These are phyloP conservation scores for Aspergillus fumigatus DNA, from an alignment of 2,329 filamentous ascomycete genomes.

Conservation along the genomic window DNA sequence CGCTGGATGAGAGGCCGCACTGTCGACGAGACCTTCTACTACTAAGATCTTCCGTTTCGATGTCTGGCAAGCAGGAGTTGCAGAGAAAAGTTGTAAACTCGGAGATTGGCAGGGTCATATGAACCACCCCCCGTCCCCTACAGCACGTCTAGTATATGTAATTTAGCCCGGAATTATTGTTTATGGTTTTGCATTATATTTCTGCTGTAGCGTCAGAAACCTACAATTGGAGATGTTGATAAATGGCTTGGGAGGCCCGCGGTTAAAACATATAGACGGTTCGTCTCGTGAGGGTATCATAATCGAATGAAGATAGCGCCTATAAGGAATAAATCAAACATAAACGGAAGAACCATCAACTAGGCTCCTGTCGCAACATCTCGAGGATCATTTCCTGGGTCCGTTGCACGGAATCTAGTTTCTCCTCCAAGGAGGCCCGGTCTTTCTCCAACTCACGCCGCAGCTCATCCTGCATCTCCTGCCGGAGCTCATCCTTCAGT, in stretches of 20 bases:
- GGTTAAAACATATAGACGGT: neutral
- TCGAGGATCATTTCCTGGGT: constrained; percentile 40
- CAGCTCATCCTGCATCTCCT: constrained; percentile 31
- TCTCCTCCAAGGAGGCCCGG: constrained; percentile 30
- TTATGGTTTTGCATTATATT: constrained; percentile 23
- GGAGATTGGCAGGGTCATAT: constrained; percentile 15
- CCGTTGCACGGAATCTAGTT: constrained; percentile 34
- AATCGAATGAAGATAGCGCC: constrained; percentile 5
- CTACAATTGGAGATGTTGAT: constrained; percentile 14
- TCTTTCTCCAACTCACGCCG: constrained; percentile 30
- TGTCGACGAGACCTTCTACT: constrained; percentile 88
- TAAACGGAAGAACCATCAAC: constrained; percentile 12
- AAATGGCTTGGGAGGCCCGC: neutral
- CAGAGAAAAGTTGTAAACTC: neutral
- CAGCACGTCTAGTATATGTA: constrained; percentile 32
- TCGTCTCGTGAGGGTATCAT: constrained; percentile 17
- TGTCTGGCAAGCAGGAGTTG: neutral
- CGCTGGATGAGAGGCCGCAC: constrained; percentile 81
- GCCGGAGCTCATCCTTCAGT: constrained; percentile 30
- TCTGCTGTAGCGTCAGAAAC: constrained; percentile 24
- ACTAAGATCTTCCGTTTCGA: constrained; percentile 37
- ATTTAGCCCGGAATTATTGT: constrained; percentile 34
- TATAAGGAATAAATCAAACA: constrained; percentile 4
- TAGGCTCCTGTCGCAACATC: constrained; percentile 34
- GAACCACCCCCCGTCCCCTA: constrained; percentile 17